Conservation (phyloP, 2,329 filamentous ascomycete genomes). For the Rutstroemia sp. region DNA sequence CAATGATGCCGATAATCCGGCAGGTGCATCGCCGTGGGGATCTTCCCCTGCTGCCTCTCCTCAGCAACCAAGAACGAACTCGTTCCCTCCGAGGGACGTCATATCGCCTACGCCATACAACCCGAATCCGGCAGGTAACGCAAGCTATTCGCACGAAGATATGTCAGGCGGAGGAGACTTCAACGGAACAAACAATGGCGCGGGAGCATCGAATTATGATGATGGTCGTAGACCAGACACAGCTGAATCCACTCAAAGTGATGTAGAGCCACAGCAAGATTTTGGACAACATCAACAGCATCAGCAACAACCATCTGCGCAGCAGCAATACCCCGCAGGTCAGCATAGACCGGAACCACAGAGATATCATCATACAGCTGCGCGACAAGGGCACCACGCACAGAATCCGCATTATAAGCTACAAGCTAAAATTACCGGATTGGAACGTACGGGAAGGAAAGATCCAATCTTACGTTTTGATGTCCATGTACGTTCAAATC, state of each 20-base stretch:
- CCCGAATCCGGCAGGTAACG: conserved; percentile 13
- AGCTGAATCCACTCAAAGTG: conserved; percentile 22
- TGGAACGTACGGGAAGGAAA: conserved; percentile 91
- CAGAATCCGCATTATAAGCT: conserved; percentile 71
- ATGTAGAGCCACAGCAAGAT: conserved; percentile 28
- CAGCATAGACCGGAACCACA: conserved; percentile 29
- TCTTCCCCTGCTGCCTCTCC: conserved; percentile 28
- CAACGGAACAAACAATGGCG: conserved; percentile 22
- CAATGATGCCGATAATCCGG: conserved; percentile 50
- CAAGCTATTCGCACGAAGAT: conserved; percentile 24
- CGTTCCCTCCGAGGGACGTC: conserved; percentile 22
- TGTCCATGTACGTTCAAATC: conserved; percentile 66
- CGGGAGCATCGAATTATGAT: conserved; percentile 22
- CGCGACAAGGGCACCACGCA: conserved; percentile 31
- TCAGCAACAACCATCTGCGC: conserved; percentile 12
- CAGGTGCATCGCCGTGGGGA: conserved; percentile 55
- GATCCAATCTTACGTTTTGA: conserved; percentile 93
- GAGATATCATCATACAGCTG: conserved; percentile 23
- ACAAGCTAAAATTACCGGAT: conserved; percentile 87
- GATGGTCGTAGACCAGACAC: conserved; percentile 25
- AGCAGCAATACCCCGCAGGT: conserved; percentile 28
- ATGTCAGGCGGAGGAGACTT: conserved; percentile 19
- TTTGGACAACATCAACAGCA: conserved; percentile 25
- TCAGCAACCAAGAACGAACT: conserved; percentile 22
- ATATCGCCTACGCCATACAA: conserved; percentile 25